Conservation (phyloP, 164 flowering plant species). For the Aristolochia fimbriata region DNA sequence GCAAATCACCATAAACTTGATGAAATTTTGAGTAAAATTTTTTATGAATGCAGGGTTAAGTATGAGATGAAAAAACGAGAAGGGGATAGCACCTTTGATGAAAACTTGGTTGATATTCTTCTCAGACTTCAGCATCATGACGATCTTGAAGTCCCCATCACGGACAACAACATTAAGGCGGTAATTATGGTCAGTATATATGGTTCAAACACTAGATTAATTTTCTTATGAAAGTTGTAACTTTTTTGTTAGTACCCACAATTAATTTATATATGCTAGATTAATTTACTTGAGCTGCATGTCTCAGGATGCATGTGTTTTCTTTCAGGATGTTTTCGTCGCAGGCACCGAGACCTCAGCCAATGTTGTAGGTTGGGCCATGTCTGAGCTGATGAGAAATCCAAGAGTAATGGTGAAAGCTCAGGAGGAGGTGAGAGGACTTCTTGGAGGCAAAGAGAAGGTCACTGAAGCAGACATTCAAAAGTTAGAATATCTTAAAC, state of each 20-base stretch:
- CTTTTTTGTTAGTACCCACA: background rate
- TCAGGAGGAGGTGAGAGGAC: conserved; percentile 5
- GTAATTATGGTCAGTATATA: conserved; percentile 6
- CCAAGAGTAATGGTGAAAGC: conserved; percentile 2
- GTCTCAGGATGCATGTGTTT: too few species aligned
- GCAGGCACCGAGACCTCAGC: conserved; percentile 6
- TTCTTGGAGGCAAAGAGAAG: background rate
- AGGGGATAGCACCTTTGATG: too few species aligned
- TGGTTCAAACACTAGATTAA: background rate
- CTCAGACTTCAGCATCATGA: conserved; percentile 1
- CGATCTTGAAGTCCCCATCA: conserved; percentile 1
- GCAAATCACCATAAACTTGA: too few species aligned
- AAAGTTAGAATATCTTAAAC: conserved; percentile 1
- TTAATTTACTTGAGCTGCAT: too few species aligned
- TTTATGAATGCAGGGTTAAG: too few species aligned
- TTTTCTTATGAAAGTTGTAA: background rate
- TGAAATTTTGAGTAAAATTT: too few species aligned
- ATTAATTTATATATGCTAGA: background rate
- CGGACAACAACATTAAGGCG: conserved; percentile 3
- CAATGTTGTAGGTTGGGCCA: background rate
- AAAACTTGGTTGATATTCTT: conserved; percentile 6
- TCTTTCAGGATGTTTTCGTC: conserved; percentile 1
- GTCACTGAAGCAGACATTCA: conserved; percentile 1
- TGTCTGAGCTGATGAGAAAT: conserved; percentile 1
- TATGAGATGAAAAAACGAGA: too few species aligned